Percentiles rank a stretch among this genome's conserved stretches.
These are phyloP conservation scores for Pseudopithomyces chartarum DNA, from an alignment of 2,329 filamentous ascomycete genomes.

Conservation along the genomic window DNA sequence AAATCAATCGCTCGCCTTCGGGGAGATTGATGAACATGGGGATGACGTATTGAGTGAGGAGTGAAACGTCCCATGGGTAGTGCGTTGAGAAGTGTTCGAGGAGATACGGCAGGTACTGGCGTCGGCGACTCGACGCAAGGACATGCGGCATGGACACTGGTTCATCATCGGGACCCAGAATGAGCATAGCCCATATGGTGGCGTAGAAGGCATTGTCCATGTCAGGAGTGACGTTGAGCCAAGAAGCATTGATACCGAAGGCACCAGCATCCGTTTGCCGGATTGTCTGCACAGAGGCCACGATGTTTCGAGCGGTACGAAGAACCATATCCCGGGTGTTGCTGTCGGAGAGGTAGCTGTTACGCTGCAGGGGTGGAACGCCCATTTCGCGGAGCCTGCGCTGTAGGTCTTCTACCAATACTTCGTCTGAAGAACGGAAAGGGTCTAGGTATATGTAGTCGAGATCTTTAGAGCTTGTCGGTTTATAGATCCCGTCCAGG, in stretches of 20 bases:
- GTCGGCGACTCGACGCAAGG: slow-evolving; percentile 43
- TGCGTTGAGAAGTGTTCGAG: slow-evolving; percentile 67
- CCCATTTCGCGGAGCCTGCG: slow-evolving; percentile 62
- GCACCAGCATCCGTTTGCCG: slow-evolving; percentile 31
- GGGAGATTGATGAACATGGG: slow-evolving; percentile 61
- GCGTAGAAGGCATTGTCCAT: slow-evolving; percentile 70
- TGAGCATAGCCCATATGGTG: slow-evolving; percentile 70
- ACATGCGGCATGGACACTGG: slow-evolving; percentile 21
- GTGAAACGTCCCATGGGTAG: slow-evolving; percentile 72
- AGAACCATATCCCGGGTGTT: slow-evolving; percentile 70
- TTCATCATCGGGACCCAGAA: slow-evolving; percentile 41
- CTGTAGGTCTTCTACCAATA: slow-evolving; percentile 64
- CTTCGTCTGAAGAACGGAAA: slow-evolving; percentile 72
- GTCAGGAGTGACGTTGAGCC: slow-evolving; percentile 48
- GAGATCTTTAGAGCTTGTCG: slow-evolving; percentile 29
- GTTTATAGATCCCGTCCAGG: slow-evolving; percentile 47
- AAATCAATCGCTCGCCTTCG: slow-evolving; percentile 60
- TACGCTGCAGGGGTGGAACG: slow-evolving; percentile 43
- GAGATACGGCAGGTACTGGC: slow-evolving; percentile 68
- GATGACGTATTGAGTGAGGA: slow-evolving; percentile 70
- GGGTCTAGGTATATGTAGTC: slow-evolving; percentile 82
- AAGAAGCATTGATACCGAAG: slow-evolving; percentile 27
- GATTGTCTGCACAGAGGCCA: slow-evolving; percentile 67
- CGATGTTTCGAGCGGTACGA: slow-evolving; percentile 80
- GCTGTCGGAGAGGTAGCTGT: slow-evolving; percentile 67